Base-by-base conservation (phyloP, 805 yeast genomes). In the Cyberlindnera xylosilytica region DNA sequence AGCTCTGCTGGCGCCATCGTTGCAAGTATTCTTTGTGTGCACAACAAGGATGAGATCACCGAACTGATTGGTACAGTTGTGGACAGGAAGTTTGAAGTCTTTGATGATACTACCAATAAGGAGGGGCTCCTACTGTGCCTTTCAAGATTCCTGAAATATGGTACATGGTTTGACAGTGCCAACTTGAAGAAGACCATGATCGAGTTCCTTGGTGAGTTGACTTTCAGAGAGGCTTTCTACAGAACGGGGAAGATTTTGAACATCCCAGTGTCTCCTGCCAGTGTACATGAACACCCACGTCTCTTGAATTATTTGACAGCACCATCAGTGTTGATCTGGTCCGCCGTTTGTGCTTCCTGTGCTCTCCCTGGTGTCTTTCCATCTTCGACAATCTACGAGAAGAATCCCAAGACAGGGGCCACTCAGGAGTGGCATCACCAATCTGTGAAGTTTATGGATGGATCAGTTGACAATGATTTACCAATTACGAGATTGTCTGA, bases 1-100 rank as follows among this genome's bases (percentile, higher is more conserved):
- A 85, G 96, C 12, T 87, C 96, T 19, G 96, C 97, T 0, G 99
- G 99, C 15, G 89, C 97, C 1, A 90, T 93, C 39, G 82, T 93
- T 36, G 97, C 98, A 16, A 78, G 96, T 37, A 79, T 93, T 15
- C 70, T 93, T 36, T 88, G 96, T 57, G 82, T 86, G 15, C 87
- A 84, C 57, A 76, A 83, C 9, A 81, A 81, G 44, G 85, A 79
- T 24, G 97, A 90, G 61, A 70, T 81, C 2, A 61, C 70, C 16
- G 72, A 64, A 6, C 60, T 87, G 15, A 65, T 91, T 44, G 72
- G 65, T 23, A 58, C 66, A 15, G 67, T 74, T n/a, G 58, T 73
- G 26, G 63, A 66, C 26, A 63, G 59, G 36, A 71, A 70, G 19
- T 74, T 78, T 46, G 64, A 70, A 42, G 76, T 80, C 13, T 79